phyloP scores from a whole-genome alignment of 805 yeast species.

The Candida quercuum region DNA sequence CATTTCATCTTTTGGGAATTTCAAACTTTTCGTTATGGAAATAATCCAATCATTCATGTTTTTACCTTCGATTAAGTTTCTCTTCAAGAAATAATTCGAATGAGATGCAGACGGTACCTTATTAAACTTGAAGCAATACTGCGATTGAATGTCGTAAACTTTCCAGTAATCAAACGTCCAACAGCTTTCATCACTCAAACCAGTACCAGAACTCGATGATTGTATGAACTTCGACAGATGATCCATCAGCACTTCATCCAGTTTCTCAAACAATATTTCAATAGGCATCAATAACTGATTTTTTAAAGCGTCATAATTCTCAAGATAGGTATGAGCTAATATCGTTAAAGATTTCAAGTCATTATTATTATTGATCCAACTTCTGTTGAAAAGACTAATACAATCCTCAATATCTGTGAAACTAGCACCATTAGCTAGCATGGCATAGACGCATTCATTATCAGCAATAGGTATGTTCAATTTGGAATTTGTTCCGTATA shows the following conservation, averaged over 20 bases:
- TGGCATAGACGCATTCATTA: constrained; percentile 3
- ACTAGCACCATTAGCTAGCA: constrained; percentile 8
- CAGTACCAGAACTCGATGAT: too few relatives aligned
- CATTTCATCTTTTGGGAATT: constrained; percentile 6
- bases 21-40: constrained; percentile 1
- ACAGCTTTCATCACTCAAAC: too few relatives aligned
- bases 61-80: constrained; percentile 3
- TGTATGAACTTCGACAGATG: not conserved
- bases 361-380: constrained; percentile 1
- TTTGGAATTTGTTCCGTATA: constrained; percentile 7
- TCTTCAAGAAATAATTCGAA: constrained; percentile 14
- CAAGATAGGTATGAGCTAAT: constrained; percentile 7
- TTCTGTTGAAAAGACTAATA: constrained; percentile 6
- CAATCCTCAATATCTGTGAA: constrained; percentile 5
- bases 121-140: constrained; percentile 33
- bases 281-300: constrained; percentile 6
- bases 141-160: constrained; percentile 41
- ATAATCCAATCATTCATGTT: constrained; percentile 3
- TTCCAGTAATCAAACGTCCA: constrained; percentile 35
- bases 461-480: constrained; percentile 5
- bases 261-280: constrained; percentile 6
- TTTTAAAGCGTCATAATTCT: constrained; percentile 4
- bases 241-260: not conserved
- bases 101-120: constrained; percentile 37
- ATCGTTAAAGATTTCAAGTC: constrained; percentile 6